These are phyloP conservation scores for Leucosporidium scottii DNA, from an alignment of 768 basidiomycete genomes.

Conservation along the genomic window DNA sequence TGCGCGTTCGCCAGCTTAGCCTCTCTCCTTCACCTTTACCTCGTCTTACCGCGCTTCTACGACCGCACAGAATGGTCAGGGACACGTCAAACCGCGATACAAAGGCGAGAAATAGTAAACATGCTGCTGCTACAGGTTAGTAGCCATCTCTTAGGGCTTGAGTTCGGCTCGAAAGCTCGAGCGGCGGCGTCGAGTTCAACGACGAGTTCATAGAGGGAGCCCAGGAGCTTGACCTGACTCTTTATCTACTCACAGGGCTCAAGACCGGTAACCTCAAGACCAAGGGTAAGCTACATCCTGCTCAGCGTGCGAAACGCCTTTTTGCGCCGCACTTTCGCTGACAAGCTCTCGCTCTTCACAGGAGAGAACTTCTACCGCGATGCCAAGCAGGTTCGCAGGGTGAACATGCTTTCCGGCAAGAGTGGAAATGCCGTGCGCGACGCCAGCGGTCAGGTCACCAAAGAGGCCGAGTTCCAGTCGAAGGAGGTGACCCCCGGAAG, in stretches of 20 bases:
- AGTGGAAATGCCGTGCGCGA: conserved; percentile 69
- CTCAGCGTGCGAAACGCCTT: neutral
- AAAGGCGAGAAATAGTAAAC: conserved; percentile 14
- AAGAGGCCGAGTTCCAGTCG: conserved; percentile 93
- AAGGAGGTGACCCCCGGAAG: conserved; percentile 83
- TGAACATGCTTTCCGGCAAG: conserved; percentile 89
- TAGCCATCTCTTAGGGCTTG: too few relatives aligned
- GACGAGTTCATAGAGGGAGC: too few relatives aligned
- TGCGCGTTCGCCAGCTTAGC: too few relatives aligned
- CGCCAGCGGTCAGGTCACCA: conserved; percentile 80
- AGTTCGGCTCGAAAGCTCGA: too few relatives aligned
- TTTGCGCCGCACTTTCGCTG: neutral
- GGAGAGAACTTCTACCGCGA: conserved; percentile 95
- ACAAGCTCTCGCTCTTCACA: neutral
- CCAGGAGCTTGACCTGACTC: too few relatives aligned
- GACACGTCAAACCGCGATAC: conserved; percentile 27
- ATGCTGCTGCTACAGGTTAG: conserved; percentile 25
- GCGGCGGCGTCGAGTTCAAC: too few relatives aligned
- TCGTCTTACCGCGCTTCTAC: too few relatives aligned
- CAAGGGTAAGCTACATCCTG: conserved; percentile 14
- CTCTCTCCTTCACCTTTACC: too few relatives aligned
- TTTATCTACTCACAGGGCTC: conserved; percentile 1
- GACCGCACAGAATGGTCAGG: neutral
- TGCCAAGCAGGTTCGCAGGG: conserved; percentile 70
- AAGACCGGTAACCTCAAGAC: conserved; percentile 34